Evolutionary conservation across 192 early-diverging fungal genomes (phyloP).

Genomic region (Podila epicladia): DNA sequence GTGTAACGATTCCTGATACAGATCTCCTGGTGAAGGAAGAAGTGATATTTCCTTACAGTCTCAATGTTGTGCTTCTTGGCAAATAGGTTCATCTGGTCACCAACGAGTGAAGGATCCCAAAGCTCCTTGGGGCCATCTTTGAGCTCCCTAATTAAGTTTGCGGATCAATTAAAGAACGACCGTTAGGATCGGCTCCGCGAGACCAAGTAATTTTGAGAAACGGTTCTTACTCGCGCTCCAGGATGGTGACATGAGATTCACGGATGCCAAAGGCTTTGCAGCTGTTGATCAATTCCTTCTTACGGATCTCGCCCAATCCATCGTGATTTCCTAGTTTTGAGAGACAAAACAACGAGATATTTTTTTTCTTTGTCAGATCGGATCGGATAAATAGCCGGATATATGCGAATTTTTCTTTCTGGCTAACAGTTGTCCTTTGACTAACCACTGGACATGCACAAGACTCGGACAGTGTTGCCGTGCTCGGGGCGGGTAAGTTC

Average conservation of each 20-base stretch:
- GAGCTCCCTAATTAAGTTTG: constrained; percentile 55
- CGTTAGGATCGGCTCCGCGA: neutral
- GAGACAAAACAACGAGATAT: neutral
- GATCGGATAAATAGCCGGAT: no score
- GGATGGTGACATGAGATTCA: constrained; percentile 51
- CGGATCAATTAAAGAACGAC: constrained; percentile 6
- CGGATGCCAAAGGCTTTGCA: constrained; percentile 67
- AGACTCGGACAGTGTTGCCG: constrained; percentile 70
- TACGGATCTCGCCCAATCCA: constrained; percentile 67
- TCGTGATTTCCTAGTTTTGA: constrained; percentile 70
- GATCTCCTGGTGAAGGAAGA: neutral
- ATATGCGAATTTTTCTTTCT: no score
- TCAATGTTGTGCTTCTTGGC: constrained; percentile 69
- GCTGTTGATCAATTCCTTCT: constrained; percentile 72
- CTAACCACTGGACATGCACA: constrained; percentile 89
- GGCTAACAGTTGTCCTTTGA: no score
- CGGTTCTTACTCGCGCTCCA: constrained; percentile 68
- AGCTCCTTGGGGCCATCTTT: constrained; percentile 73
- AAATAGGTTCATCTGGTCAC: constrained; percentile 66
- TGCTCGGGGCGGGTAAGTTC: constrained; percentile 55
- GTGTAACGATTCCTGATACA: neutral
- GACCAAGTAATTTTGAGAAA: neutral
- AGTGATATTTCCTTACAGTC: constrained; percentile 54
- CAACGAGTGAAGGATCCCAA: constrained; percentile 72
- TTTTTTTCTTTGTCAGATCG: neutral